phyloP scores from a whole-genome alignment of 345 rosid species.

The Iberis pinnata region DNA sequence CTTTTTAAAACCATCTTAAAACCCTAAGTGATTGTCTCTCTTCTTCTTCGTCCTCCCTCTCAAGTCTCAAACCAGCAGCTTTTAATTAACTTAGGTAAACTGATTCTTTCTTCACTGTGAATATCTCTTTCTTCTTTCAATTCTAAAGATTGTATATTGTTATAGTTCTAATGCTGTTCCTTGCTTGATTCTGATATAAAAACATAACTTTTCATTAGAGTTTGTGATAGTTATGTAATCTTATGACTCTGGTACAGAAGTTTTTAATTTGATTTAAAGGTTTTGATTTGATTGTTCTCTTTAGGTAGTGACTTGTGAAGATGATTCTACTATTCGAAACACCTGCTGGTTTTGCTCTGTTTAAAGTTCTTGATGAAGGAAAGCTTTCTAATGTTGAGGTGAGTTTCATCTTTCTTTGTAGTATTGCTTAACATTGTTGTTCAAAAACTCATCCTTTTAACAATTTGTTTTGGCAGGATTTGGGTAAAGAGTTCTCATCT shows the following conservation, averaged over 20 bases:
- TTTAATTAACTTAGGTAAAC: slow-evolving; percentile 9
- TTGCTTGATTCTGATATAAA: background rate
- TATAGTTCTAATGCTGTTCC: background rate
- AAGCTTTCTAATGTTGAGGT: slow-evolving; percentile 72
- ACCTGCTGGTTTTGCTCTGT: slow-evolving; percentile 49
- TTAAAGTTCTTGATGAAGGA: slow-evolving; percentile 62
- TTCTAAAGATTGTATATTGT: background rate
- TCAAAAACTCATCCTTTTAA: background rate
- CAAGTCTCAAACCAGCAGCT: slow-evolving; percentile 3
- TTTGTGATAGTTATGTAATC: too few relatives aligned
- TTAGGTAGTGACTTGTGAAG: slow-evolving; percentile 13
- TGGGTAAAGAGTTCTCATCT: slow-evolving; percentile 48
- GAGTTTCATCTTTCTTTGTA: background rate
- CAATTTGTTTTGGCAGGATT: slow-evolving; percentile 38
- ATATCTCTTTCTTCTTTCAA: background rate
- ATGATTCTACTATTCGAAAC: slow-evolving; percentile 26
- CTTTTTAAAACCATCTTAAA: slow-evolving; percentile 10
- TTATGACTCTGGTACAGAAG: too few relatives aligned
- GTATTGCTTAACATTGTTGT: background rate
- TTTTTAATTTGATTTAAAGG: too few relatives aligned
- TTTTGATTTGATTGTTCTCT: background rate
- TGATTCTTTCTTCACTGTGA: background rate
- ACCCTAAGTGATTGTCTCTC: slow-evolving; percentile 12
- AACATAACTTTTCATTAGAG: too few relatives aligned
- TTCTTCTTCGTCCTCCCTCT: background rate